Evolutionary conservation across 768 basidiomycete genomes (phyloP), one percentile per base, ranked within the genome.

Genomic region (Lactarius indigo): DNA sequence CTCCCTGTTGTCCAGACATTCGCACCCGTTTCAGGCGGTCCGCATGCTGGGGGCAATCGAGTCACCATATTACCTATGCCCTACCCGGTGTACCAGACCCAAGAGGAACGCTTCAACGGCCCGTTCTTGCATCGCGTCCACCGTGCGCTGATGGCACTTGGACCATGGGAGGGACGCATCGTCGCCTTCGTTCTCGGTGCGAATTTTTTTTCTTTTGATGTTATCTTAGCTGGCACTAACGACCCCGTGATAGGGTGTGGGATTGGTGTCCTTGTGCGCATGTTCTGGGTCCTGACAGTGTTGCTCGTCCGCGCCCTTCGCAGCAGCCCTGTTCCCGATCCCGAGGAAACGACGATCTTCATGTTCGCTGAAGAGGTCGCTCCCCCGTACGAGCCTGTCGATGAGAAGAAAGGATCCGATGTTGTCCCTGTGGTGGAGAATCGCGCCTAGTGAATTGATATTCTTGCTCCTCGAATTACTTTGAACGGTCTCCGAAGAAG

Each of bases 131-230:
- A 65, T 55, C 86, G 92, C 56, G 77, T 93, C 68, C 84, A 87
- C 72, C 77, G 77, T 63, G 88, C 91, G 2, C 76, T 93, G 63
- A 85, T 85, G 79, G 75, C 83, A 9, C 84, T 94, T 18, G 89
- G 91, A 15, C 85, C 85, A 23, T 93, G 92, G 91, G 92, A 94
- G 76, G 91, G 91, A 59, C 82, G 90, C 59, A 86, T 87, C 12
- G 87, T 94, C 18, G 87, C 92, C 4, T 94, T 94, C 67, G 91
- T 94, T 64, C 82, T 94, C 20, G 92, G 91, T 85, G 59, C 71
- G 85, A 80, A 30, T 41, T 52, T 28, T 44, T 17, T 12, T 47
- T 15, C 12, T 26, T 26, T 23, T 37, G 20, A 50, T 1, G 35
- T 23, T 56, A 35, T 18, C 31, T 44, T 30, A 33, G 13, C 26